Percentiles rank a stretch among this genome's conserved stretches.
Evolutionary conservation across 2,329 filamentous ascomycete species (phyloP).

Genomic region (Aspergillus quadrilineatus): DNA sequence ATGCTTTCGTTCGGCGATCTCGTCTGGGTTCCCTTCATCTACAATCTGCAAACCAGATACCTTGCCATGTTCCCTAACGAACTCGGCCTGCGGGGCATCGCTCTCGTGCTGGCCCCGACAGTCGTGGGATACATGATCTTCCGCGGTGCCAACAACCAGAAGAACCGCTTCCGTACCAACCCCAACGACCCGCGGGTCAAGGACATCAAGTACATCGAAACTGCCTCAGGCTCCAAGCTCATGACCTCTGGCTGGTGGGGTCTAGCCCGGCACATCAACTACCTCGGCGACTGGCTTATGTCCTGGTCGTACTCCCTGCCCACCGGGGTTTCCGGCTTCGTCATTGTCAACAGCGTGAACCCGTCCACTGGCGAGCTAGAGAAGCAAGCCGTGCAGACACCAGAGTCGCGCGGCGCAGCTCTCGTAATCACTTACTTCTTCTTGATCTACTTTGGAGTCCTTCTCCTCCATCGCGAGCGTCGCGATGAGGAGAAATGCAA

Average conservation of each 20-base stretch:
- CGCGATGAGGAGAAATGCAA: constrained; percentile 89
- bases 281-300: constrained; percentile 93
- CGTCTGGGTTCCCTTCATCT: constrained; percentile 89
- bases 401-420: constrained; percentile 75
- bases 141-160: constrained; percentile 89
- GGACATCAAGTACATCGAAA: constrained; percentile 83
- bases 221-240: constrained; percentile 75
- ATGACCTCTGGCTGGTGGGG: constrained; percentile 93
- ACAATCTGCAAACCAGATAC: constrained; percentile 81
- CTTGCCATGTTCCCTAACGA: constrained; percentile 76
- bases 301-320: constrained; percentile 87
- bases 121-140: constrained; percentile 82
- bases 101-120: constrained; percentile 66
- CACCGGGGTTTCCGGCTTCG: constrained; percentile 79
- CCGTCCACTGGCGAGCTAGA: constrained; percentile 61
- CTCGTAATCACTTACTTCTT: constrained; percentile 94
- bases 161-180: constrained; percentile 89
- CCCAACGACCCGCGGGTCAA: constrained; percentile 75
- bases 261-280: constrained; percentile 87
- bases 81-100: constrained; percentile 68
- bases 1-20: constrained; percentile 94
- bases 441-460: constrained; percentile 82
- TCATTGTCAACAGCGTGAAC: constrained; percentile 56
- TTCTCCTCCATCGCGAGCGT: constrained; percentile 81
- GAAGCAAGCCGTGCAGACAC: constrained; percentile 70